Base-by-base conservation (phyloP, 352 stramenopile species). In the Phytophthora litchii region DNA sequence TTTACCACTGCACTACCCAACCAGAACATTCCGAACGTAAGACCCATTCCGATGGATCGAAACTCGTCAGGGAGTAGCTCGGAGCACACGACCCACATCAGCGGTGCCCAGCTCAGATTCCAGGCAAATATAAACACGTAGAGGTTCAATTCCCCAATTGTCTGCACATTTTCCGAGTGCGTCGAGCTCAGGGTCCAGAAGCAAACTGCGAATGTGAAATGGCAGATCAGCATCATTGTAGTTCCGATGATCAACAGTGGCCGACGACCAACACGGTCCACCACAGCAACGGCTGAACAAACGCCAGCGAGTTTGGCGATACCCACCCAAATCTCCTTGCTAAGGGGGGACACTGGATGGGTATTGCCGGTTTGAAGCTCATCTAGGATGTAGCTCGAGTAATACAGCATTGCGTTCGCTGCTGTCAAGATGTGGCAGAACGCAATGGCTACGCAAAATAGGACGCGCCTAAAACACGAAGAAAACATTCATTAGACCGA, bases 391-490 rank as follows among this genome's bases (percentile, higher is more conserved):
- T 89, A 91, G 59, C 70, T 89, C 10, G 81, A 91, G 53, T 89
- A 91, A 57, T 91, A 91, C n/a, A 91, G 71, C 78, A 91, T 89
- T 8, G 78, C 81, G 52, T 89, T 91, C 1, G 81, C 81, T 10
- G 72, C 81, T 9, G 79, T 91, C 34, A 85, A 54, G 35, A 79
- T 87, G 42, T 91, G 81, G 1, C 71, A 83, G n/a, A 88, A 59
- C 0, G 79, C 79, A 45, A 91, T 78, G 1, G 73, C 35, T 10
- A 91, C 64, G 16, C 73, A 87, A 40, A 89, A 72, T 17, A 86
- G 42, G 2, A 89, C 72, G 17, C 81, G 78, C 32, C 76, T 81
- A 27, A 23, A 51, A 53, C 12, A 62, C 27, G 16, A 46, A 19
- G 3, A 45, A 6, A 4, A 8, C 31, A 31, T 46, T 1, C 0